Base-by-base conservation (phyloP, 345 rosid species). In the Linum usitatissimum region DNA sequence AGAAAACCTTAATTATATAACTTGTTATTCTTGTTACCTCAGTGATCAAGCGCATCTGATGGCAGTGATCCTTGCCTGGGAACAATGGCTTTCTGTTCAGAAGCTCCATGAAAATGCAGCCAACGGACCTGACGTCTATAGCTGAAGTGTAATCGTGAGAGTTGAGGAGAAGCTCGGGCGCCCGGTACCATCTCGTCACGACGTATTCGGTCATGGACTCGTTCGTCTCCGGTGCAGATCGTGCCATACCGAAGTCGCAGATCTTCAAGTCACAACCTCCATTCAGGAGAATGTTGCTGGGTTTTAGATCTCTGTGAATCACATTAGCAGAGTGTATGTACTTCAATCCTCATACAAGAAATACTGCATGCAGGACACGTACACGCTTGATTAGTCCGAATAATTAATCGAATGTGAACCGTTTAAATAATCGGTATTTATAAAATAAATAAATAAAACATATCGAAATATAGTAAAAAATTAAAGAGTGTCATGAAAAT, bases 181-280 rank as follows among this genome's bases (percentile, higher is more conserved):
- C 97, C 65, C 99, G 74, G 59, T 90, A 94, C 99, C 96, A 94
- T 72, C 99, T 83, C 1, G 99, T 94, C 23, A 94, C 97, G 61
- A 94, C 99, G 76, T 94, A 94, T 66, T 94, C 99, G 0, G 99
- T 94, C 99, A 90, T 94, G 60, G 86, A 77, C 68, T 94, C 99
- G 58, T 85, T 88, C 28, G 28, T 23, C 82, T 90, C 97, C 0
- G 96, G 75, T 66, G 89, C 68, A 18, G 93, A 92, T 20, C 99
- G 79, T 30, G 99, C 99, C 13, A 94, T 85, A 60, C 97, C 99
- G 40, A 94, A 90, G 75, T 94, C 99, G 42, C 92, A 82, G 20
- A 94, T 86, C 84, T 94, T 94, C 19, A 94, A 74, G 73, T 90
- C 97, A 58, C 97, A 94, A 54, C 88, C 88, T 0, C 97, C 90